Evolutionary conservation across 345 rosid species (phyloP).

Genomic region (Melastoma malabathricum): DNA sequence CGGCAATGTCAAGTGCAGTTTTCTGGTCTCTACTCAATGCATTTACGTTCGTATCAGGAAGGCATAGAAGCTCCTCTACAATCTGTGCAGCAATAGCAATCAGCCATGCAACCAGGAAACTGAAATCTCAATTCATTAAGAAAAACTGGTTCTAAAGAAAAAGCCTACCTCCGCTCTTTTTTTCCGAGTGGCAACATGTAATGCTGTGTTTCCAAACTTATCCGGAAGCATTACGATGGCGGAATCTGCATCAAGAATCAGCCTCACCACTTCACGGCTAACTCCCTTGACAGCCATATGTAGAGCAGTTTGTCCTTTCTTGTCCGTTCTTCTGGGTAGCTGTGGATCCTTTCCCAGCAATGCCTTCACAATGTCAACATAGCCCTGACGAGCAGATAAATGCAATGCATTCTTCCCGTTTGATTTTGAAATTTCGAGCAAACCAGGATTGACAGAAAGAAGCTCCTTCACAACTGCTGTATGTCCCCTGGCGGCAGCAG

Average conservation of each 20-base stretch:
- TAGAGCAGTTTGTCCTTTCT: conserved; percentile 87
- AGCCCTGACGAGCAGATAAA: conserved; percentile 86
- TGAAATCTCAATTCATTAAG: too few relatives aligned
- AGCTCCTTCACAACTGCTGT: conserved; percentile 41
- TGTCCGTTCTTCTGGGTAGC: conserved; percentile 68
- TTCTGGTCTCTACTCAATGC: conserved; percentile 64
- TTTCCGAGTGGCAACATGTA: conserved; percentile 83
- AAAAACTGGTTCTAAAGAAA: not conserved
- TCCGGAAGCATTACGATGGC: conserved; percentile 79
- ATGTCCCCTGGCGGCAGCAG: conserved; percentile 82
- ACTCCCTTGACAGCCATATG: conserved; percentile 98
- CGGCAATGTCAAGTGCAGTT: conserved; percentile 80
- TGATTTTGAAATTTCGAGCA: conserved; percentile 45
- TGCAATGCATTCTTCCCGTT: conserved; percentile 91
- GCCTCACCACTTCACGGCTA: conserved; percentile 47
- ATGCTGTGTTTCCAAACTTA: conserved; percentile 66
- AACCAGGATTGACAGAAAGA: conserved; percentile 48
- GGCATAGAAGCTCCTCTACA: conserved; percentile 48
- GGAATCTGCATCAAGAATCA: conserved; percentile 60
- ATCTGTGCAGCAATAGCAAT: conserved; percentile 31
- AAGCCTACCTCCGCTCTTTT: conserved; percentile 58
- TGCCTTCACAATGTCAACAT: conserved; percentile 57
- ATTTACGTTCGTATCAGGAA: conserved; percentile 64
- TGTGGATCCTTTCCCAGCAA: conserved; percentile 61
- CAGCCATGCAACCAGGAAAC: too few relatives aligned